Conservation (phyloP, 345 rosid genomes). For the Acer saccharum region DNA sequence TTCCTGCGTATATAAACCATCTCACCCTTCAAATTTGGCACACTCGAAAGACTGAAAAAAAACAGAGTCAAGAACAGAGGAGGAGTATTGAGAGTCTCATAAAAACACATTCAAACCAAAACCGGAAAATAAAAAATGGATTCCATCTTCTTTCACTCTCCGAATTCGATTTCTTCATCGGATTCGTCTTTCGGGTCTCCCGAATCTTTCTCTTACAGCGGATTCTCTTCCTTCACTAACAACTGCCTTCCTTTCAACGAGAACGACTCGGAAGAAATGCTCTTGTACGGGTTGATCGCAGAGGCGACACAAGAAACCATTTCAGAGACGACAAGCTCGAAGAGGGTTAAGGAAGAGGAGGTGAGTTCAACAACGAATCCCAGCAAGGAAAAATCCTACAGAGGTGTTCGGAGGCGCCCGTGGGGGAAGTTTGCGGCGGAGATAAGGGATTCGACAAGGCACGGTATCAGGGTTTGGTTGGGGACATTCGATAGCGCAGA, state of each 20-base stretch:
- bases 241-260: slow-evolving; percentile 80
- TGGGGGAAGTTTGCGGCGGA: slow-evolving; percentile 88
- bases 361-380: slow-evolving; percentile 39
- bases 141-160: slow-evolving; percentile 39
- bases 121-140: slow-evolving; percentile 38
- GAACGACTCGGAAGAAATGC: slow-evolving; percentile 94
- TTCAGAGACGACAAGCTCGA: slow-evolving; percentile 13
- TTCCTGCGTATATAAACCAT: slow-evolving; percentile 29
- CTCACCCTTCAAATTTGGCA: slow-evolving; percentile 15
- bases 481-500: slow-evolving; percentile 81
- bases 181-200: slow-evolving; percentile 60
- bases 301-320: slow-evolving; percentile 39
- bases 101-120: background rate
- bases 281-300: slow-evolving; percentile 60
- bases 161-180: slow-evolving; percentile 51
- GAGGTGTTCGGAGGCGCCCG: slow-evolving; percentile 76
- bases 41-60: background rate
- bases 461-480: slow-evolving; percentile 67
- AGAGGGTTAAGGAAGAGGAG: slow-evolving; percentile 47
- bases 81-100: background rate
- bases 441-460: slow-evolving; percentile 69
- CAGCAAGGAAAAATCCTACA: slow-evolving; percentile 48
- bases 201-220: slow-evolving; percentile 40
- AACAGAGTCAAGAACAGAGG: slow-evolving; percentile 15
- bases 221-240: slow-evolving; percentile 29